These are phyloP conservation scores for Candida pseudocylindracea DNA, from an alignment of 1,139 yeast genomes.

Conservation along the genomic window DNA sequence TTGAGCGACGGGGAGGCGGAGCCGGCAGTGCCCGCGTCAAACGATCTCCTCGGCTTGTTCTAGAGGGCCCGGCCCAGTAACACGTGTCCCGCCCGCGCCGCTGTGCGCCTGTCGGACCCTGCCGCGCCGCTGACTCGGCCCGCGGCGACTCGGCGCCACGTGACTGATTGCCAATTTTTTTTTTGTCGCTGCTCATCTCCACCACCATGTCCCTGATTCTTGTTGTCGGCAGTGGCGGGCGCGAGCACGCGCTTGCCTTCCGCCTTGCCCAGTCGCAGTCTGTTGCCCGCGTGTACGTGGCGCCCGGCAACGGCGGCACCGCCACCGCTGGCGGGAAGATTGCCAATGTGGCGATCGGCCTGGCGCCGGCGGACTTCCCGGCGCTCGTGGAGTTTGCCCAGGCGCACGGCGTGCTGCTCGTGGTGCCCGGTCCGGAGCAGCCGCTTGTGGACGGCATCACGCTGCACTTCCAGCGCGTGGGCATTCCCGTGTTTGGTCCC, in stretches of 20 bases:
- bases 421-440: slow-evolving; percentile 98
- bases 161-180: background rate
- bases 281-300: slow-evolving; percentile 60
- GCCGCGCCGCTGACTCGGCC: too few relatives aligned
- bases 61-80: too few relatives aligned
- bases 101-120: too few relatives aligned
- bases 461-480: slow-evolving; percentile 44
- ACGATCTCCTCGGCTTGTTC: too few relatives aligned
- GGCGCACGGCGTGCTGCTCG: slow-evolving; percentile 46
- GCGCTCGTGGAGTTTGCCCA: slow-evolving; percentile 46
- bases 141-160: too few relatives aligned
- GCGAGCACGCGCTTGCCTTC: slow-evolving; percentile 97
- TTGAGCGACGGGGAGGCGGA: too few relatives aligned
- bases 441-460: slow-evolving; percentile 91
- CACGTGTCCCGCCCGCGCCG: too few relatives aligned
- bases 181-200: background rate
- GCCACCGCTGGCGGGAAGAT: slow-evolving; percentile 22
- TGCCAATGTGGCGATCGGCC: slow-evolving; percentile 45
- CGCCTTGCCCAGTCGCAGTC: slow-evolving; percentile 58
- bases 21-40: too few relatives aligned
- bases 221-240: slow-evolving; percentile 93
- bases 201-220: slow-evolving; percentile 24
- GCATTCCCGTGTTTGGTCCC: slow-evolving; percentile 95
- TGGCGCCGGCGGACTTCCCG: slow-evolving; percentile 34
- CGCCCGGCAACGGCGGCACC: slow-evolving; percentile 93